phyloP scores from a whole-genome alignment of 2,329 filamentous ascomycete genomes.

The Aspergillus hiratsukae region DNA sequence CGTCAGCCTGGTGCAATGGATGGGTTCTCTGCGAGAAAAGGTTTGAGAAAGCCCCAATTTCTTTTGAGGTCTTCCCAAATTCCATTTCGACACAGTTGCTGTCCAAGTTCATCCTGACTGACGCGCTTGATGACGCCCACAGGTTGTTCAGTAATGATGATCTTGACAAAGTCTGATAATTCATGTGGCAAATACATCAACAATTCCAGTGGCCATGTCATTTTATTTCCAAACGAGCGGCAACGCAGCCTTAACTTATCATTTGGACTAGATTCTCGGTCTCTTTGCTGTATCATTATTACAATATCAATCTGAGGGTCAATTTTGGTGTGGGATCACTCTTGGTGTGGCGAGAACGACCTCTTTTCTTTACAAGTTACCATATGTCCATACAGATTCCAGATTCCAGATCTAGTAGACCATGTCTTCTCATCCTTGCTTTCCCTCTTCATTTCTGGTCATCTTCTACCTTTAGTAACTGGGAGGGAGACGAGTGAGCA shows the following conservation, averaged over 20 bases:
- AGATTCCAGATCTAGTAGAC: not conserved
- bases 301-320: not conserved
- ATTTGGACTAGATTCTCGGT: not conserved
- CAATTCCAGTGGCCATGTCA: conserved; percentile 15
- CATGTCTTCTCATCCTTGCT: not conserved
- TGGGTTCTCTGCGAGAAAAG: conserved; percentile 91
- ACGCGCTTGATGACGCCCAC: conserved; percentile 19
- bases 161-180: conserved; percentile 10
- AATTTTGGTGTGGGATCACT: not conserved
- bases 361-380: not conserved
- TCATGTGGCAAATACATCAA: conserved; percentile 2
- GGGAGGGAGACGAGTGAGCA: not conserved
- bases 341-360: not conserved
- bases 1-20: conserved; percentile 88
- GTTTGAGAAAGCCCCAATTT: conserved; percentile 48
- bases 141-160: conserved; percentile 32
- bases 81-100: conserved; percentile 4
- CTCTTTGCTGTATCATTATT: not conserved
- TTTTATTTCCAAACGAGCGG: conserved; percentile 1
- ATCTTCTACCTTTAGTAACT: not conserved
- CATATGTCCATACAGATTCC: not conserved
- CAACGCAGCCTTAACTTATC: not conserved
- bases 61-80: conserved; percentile 7
- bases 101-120: conserved; percentile 18
- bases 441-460: not conserved